phyloP scores from a whole-genome alignment of 257 asterid genomes.

The Scutellaria minor region DNA sequence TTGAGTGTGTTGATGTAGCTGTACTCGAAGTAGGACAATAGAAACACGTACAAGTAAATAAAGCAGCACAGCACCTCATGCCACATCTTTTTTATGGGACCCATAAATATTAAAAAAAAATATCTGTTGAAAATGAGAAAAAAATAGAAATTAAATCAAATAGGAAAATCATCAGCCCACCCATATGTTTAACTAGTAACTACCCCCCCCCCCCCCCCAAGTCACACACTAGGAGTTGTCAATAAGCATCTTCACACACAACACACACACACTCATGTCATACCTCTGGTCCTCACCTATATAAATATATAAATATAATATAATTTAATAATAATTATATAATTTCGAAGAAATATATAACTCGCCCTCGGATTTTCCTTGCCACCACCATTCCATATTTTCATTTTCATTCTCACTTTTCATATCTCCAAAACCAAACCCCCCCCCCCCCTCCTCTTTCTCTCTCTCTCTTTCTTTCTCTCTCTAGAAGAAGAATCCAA shows the following conservation, averaged over 20 bases:
- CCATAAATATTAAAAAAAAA: background rate
- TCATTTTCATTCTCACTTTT: slow-evolving; percentile 12
- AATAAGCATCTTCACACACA: slow-evolving; percentile 49
- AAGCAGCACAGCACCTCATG: slow-evolving; percentile 26
- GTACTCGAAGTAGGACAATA: slow-evolving; percentile 6
- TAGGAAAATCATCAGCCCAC: slow-evolving; percentile 20
- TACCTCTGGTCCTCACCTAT: slow-evolving; percentile 46
- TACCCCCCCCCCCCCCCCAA: slow-evolving; percentile 26
- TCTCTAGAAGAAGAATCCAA: slow-evolving; percentile 2
- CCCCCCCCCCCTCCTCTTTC: too few species aligned
- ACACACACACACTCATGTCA: slow-evolving; percentile 46
- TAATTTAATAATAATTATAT: slow-evolving; percentile 8
- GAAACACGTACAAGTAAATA: slow-evolving; percentile 26
- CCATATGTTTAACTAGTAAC: slow-evolving; percentile 24
- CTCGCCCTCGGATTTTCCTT: slow-evolving; percentile 53
- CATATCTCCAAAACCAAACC: slow-evolving; percentile 34
- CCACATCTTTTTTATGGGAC: slow-evolving; percentile 34
- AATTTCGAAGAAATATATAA: slow-evolving; percentile 20
- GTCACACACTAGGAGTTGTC: slow-evolving; percentile 39
- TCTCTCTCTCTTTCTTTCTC: slow-evolving; percentile 32
- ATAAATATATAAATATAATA: slow-evolving; percentile 19
- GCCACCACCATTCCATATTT: slow-evolving; percentile 55
- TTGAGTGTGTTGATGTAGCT: background rate
- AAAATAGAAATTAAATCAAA: background rate
- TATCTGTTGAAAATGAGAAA: background rate